phyloP scores from a whole-genome alignment of 352 stramenopile genomes.

The Pythium folliculosum region DNA sequence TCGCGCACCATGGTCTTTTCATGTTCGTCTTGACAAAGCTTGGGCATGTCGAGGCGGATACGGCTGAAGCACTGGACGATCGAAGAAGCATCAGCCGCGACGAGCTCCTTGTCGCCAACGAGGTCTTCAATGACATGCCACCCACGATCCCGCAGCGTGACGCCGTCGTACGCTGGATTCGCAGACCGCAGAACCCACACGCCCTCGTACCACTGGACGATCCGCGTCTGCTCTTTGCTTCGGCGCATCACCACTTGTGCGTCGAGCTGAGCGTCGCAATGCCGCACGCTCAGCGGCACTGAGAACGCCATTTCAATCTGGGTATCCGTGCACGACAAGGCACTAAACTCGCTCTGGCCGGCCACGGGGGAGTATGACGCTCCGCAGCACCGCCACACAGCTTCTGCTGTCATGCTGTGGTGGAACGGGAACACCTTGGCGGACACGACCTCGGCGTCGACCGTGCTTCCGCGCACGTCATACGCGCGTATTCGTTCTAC shows the following conservation, averaged over 20 bases:
- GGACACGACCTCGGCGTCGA: not conserved
- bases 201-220: constrained; percentile 4
- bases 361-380: not conserved
- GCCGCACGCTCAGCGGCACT: not conserved
- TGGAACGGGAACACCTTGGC: constrained; percentile 4
- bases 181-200: not conserved
- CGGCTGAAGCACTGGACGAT: constrained; percentile 4
- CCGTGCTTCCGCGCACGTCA: not conserved
- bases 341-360: not conserved
- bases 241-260: constrained; percentile 5
- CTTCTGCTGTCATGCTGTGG: not conserved
- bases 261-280: not conserved
- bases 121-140: constrained; percentile 4
- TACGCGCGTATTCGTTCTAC: not conserved
- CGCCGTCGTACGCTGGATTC: not conserved
- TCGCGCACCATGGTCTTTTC: not conserved
- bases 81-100: not conserved
- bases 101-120: not conserved
- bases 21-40: not conserved
- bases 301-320: not conserved
- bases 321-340: not conserved
- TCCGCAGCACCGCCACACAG: not conserved
- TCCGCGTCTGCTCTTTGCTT: not conserved
- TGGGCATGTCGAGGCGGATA: not conserved
- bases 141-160: not conserved